Base-by-base conservation (phyloP, 768 basidiomycete genomes). In the Lentinula guzmanii region DNA sequence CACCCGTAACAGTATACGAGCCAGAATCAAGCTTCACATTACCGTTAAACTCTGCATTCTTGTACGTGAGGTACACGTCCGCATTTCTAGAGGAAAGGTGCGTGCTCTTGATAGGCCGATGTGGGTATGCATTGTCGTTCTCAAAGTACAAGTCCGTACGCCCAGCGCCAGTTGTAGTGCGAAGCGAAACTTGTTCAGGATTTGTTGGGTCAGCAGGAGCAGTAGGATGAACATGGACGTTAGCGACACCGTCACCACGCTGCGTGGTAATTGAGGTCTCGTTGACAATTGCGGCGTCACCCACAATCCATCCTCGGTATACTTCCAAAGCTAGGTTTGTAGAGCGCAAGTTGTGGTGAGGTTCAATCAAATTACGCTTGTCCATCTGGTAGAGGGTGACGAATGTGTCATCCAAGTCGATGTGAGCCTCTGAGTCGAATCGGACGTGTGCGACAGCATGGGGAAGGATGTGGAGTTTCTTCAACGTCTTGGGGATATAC, bases 221-320 rank as follows among this genome's bases (percentile, higher is more conserved):
- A 33, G 72, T 68, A 18, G 83, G 82, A 63, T 77, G 72, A 24
- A 80, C 76, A 62, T 77, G 78, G 59, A 85, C 73, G 67, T 83
- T 81, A 43, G 78, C 67, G 39, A 78, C 69, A 15, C 81, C 83
- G 63, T 79, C 75, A 15, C 83, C 82, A 28, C 77, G 75, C 72
- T 83, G 81, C 1, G 82, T 84, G 13, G 66, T 71, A 63, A 86
- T 70, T 18, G 68, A 65, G 3, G 79, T 75, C 60, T 68, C 69
- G 34, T 78, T 71, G 18, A 76, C 73, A 64, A 82, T 71, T n/a
- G 79, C 70, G 45, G 78, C 77, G 56, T 82, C 82, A 28, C 86
- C 85, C n/a, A 84, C 82, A 53, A 86, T 78, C 79, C 82, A 86
- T 24, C 84, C 86, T 45, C 79, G 72, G 65, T 70, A 77, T 3